A percentile compares a stretch with the other conserved stretches of the same genome.
These are phyloP conservation scores for Beauveria brongniartii DNA, from an alignment of 2,329 filamentous ascomycete genomes.

Conservation along the genomic window DNA sequence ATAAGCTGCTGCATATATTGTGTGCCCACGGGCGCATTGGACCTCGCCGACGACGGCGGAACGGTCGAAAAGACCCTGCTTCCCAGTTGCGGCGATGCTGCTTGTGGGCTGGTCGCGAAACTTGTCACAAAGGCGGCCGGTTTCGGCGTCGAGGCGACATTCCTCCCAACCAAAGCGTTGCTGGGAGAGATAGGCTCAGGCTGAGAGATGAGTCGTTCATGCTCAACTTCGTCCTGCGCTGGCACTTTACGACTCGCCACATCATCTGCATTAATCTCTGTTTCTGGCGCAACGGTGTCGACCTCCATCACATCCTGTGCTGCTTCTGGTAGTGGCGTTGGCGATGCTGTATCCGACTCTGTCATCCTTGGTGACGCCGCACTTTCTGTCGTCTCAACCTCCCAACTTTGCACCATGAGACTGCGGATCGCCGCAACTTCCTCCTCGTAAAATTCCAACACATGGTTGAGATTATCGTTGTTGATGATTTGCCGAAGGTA, in stretches of 20 bases:
- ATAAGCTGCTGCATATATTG: conserved; percentile 18
- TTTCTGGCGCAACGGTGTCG: background rate
- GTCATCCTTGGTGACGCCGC: background rate
- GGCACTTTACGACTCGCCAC: background rate
- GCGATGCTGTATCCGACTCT: background rate
- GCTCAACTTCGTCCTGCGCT: too few species aligned
- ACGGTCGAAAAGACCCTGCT: conserved; percentile 12
- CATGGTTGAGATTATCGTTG: conserved; percentile 25
- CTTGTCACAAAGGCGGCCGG: background rate
- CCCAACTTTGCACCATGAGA: background rate
- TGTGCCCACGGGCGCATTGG: conserved; percentile 15
- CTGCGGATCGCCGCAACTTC: conserved; percentile 18
- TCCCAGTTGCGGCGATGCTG: background rate
- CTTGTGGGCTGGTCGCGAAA: background rate
- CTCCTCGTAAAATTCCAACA: conserved; percentile 26
- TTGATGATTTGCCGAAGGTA: conserved; percentile 28
- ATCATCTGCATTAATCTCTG: background rate
- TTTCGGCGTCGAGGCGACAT: background rate
- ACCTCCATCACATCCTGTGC: background rate
- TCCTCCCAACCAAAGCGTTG: background rate
- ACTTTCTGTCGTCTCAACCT: background rate
- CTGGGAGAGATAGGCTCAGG: background rate
- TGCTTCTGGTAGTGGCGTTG: background rate
- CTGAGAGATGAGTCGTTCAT: background rate
- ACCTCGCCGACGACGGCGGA: conserved; percentile 15